phyloP scores from a whole-genome alignment of 1,139 yeast species.

The Citeromyces hawaiiensis region DNA sequence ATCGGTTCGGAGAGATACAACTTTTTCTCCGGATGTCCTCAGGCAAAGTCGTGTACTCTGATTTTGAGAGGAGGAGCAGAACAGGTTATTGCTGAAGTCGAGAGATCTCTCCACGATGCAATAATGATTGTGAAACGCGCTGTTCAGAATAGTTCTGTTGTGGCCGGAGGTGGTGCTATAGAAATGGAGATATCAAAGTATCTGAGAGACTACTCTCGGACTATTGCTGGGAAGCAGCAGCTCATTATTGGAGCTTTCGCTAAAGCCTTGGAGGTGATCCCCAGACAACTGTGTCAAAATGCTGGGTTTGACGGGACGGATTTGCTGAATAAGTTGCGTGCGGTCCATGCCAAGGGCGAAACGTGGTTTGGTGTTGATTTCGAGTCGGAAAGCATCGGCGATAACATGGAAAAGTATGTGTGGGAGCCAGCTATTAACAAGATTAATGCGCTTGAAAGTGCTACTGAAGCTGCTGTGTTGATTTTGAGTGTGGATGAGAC shows the following conservation, averaged over 20 bases:
- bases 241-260: conserved; percentile 86
- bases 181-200: conserved; percentile 93
- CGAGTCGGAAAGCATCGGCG: conserved; percentile 68
- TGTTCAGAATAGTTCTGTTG: conserved; percentile 71
- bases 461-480: conserved; percentile 94
- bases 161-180: conserved; percentile 98
- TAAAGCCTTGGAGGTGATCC: conserved; percentile 87
- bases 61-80: conserved; percentile 96
- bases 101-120: conserved; percentile 94
- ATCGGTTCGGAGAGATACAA: conserved; percentile 94
- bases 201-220: conserved; percentile 74
- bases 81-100: conserved; percentile 97
- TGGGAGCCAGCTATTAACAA: conserved; percentile 98
- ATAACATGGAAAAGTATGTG: conserved; percentile 75
- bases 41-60: conserved; percentile 87
- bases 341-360: conserved; percentile 91
- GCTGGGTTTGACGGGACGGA: conserved; percentile 97
- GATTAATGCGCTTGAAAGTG: conserved; percentile 85
- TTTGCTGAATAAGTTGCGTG: conserved; percentile 75
- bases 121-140: conserved; percentile 97
- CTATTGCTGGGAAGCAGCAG: conserved; percentile 94
- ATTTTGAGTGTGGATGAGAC: conserved; percentile 94
- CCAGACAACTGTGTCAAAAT: conserved; percentile 94
- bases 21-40: conserved; percentile 83
- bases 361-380: conserved; percentile 89